Conservation (phyloP, 257 asterid species). For the Plantago major region DNA sequence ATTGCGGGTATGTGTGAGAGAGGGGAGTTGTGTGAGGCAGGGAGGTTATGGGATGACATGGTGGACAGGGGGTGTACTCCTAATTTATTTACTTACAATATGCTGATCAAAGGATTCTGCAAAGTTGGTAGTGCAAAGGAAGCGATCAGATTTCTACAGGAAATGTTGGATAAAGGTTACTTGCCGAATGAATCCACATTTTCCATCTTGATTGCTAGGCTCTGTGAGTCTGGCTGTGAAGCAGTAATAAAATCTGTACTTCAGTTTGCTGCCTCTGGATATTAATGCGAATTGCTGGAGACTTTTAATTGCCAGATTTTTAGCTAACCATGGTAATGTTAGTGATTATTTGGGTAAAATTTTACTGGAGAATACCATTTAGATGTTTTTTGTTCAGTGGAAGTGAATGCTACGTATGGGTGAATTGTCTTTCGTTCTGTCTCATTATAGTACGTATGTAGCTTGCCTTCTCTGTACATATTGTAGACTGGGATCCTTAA, state of each 20-base stretch:
- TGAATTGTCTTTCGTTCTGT: background rate
- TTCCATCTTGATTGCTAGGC: constrained; percentile 52
- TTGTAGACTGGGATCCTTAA: too few relatives aligned
- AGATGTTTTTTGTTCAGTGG: constrained; percentile 15
- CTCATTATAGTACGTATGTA: too few relatives aligned
- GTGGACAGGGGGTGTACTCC: constrained; percentile 68
- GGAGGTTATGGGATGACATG: constrained; percentile 94
- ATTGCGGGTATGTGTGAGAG: constrained; percentile 83
- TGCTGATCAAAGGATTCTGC: constrained; percentile 75
- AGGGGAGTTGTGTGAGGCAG: constrained; percentile 85
- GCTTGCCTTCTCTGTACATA: too few relatives aligned
- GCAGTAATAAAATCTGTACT: constrained; percentile 44
- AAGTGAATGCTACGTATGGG: constrained; percentile 12
- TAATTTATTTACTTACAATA: constrained; percentile 69
- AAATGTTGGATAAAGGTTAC: constrained; percentile 66
- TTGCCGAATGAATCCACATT: constrained; percentile 56
- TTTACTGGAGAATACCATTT: constrained; percentile 19
- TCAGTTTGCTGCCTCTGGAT: constrained; percentile 35
- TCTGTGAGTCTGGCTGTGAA: constrained; percentile 40
- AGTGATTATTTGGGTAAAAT: constrained; percentile 23
- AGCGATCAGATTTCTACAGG: constrained; percentile 64
- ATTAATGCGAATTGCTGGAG: constrained; percentile 39
- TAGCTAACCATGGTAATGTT: constrained; percentile 15
- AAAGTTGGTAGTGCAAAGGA: constrained; percentile 58
- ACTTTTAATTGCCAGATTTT: constrained; percentile 28